These are phyloP conservation scores for Cercospora sp. DNA, from an alignment of 2,329 filamentous ascomycete species.

Conservation along the genomic window DNA sequence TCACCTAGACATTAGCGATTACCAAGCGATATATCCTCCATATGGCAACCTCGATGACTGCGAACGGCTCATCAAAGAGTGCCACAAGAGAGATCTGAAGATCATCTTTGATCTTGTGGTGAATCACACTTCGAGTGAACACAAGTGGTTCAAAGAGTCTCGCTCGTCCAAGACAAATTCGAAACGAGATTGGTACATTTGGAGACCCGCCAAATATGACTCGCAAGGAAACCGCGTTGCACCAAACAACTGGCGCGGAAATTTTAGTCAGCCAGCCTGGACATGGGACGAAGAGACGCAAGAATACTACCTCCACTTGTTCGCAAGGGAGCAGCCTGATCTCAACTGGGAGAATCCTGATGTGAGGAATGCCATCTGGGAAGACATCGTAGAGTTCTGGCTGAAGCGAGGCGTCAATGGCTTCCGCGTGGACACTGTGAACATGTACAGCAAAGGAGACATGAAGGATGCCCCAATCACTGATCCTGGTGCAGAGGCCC, in stretches of 20 bases:
- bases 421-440: slow-evolving; percentile 52
- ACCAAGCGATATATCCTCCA: slow-evolving; percentile 13
- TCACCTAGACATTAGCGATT: neutral
- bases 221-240: slow-evolving; percentile 55
- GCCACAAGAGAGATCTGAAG: slow-evolving; percentile 48
- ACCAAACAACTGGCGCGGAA: slow-evolving; percentile 55
- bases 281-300: slow-evolving; percentile 48
- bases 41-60: slow-evolving; percentile 43
- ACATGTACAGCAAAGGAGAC: slow-evolving; percentile 48
- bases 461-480: slow-evolving; percentile 48
- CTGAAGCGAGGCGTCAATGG: slow-evolving; percentile 44
- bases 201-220: slow-evolving; percentile 59
- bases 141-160: slow-evolving; percentile 59
- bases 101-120: slow-evolving; percentile 48
- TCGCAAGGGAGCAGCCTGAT: slow-evolving; percentile 49
- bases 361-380: slow-evolving; percentile 46
- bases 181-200: slow-evolving; percentile 66
- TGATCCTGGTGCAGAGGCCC: slow-evolving; percentile 8
- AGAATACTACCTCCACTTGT: slow-evolving; percentile 51
- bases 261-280: slow-evolving; percentile 44
- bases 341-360: slow-evolving; percentile 51
- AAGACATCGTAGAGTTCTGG: slow-evolving; percentile 48
- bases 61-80: slow-evolving; percentile 45
- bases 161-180: slow-evolving; percentile 51
- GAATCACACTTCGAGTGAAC: slow-evolving; percentile 44